A percentile compares a stretch with the other conserved stretches of the same genome.
These are phyloP conservation scores for Aureobasidium mangrovei DNA, from an alignment of 2,329 filamentous ascomycete genomes.

Conservation along the genomic window DNA sequence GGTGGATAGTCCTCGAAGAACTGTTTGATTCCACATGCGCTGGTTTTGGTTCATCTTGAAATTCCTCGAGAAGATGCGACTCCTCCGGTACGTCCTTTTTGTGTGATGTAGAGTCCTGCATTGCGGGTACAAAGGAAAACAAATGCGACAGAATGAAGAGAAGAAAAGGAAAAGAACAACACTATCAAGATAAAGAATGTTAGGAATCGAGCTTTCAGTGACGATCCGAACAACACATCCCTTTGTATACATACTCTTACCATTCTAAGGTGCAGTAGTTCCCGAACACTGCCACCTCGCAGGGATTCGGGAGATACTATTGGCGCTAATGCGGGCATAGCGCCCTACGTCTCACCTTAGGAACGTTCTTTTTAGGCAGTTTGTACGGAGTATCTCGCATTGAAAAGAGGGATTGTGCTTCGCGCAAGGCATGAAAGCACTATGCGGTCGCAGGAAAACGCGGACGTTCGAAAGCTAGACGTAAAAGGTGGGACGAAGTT, in stretches of 20 bases:
- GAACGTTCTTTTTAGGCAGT: too few species aligned
- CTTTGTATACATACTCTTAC: neutral
- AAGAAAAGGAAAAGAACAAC: neutral
- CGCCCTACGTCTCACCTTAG: too few species aligned
- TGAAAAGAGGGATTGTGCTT: too few species aligned
- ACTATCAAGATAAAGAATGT: too few species aligned
- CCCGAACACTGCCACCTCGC: neutral
- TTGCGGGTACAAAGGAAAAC: neutral
- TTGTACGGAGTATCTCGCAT: too few species aligned
- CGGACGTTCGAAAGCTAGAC: too few species aligned
- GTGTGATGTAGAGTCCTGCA: conserved; percentile 1
- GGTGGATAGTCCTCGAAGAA: neutral
- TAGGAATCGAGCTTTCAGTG: too few species aligned
- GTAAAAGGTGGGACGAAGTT: too few species aligned
- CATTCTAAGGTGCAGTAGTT: neutral
- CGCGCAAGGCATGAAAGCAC: too few species aligned
- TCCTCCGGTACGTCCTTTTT: conserved; percentile 5
- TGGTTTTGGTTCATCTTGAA: neutral
- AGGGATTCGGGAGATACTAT: neutral
- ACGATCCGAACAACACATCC: too few species aligned
- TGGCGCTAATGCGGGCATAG: too few species aligned
- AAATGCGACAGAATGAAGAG: neutral
- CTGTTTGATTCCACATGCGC: neutral
- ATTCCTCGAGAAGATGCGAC: conserved; percentile 7
- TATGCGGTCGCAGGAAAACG: too few species aligned